Evolutionary conservation across 768 basidiomycete genomes (phyloP).

Genomic region (Naganishia vaughanmartiniae): DNA sequence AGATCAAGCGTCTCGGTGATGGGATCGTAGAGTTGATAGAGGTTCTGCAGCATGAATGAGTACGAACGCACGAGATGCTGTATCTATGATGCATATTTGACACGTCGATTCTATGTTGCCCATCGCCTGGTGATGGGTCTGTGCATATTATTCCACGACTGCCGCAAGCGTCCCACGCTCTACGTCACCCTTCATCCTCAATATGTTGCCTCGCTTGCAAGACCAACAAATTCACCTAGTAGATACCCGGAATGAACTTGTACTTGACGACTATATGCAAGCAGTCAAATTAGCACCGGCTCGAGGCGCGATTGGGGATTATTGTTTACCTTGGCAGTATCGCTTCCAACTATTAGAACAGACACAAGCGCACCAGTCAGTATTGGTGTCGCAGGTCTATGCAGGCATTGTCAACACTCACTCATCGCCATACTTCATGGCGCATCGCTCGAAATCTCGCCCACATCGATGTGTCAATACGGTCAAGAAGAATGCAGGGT

Average conservation of each 20-base stretch:
- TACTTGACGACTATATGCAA: conserved; percentile 68
- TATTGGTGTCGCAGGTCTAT: background rate
- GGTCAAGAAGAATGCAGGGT: conserved; percentile 83
- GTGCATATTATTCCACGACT: background rate
- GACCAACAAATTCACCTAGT: conserved; percentile 55
- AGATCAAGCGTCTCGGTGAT: conserved; percentile 72
- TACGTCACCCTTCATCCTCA: background rate
- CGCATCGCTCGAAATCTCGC: conserved; percentile 93
- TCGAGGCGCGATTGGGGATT: background rate
- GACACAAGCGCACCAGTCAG: background rate
- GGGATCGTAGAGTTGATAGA: conserved; percentile 60
- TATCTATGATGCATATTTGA: background rate
- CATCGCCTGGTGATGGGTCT: background rate
- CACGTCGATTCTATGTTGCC: background rate
- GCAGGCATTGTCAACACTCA: conserved; percentile 69
- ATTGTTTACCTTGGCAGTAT: conserved; percentile 33
- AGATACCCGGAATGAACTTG: conserved; percentile 84
- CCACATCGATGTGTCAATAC: conserved; percentile 87
- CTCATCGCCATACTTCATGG: conserved; percentile 87
- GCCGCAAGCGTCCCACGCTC: background rate
- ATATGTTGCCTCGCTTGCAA: background rate
- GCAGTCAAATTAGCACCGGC: background rate
- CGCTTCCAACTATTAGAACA: conserved; percentile 31
- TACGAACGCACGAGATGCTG: background rate
- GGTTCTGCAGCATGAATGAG: conserved; percentile 51